A percentile compares a stretch with the other conserved stretches of the same genome.
Evolutionary conservation across 768 basidiomycete species (phyloP).

Genomic region (Pleurotus salmoneostramineus): DNA sequence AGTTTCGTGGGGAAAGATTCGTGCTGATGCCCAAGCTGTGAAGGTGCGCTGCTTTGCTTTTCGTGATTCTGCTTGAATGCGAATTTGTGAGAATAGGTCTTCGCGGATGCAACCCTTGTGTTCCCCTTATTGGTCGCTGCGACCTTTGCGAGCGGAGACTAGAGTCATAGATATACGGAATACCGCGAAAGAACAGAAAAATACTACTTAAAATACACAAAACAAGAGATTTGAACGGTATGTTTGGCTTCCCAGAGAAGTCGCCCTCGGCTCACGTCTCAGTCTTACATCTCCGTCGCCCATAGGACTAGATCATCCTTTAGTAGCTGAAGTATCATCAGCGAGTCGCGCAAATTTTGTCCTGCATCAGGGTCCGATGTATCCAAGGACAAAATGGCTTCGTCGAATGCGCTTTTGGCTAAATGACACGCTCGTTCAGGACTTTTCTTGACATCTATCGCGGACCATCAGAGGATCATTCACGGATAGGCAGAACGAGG

Average conservation of each 20-base stretch:
- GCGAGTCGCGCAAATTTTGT: slow-evolving; percentile 60
- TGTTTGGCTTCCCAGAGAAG: background rate
- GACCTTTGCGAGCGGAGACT: slow-evolving; percentile 68
- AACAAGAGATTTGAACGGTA: background rate
- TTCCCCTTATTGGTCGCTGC: slow-evolving; percentile 95
- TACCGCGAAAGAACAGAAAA: background rate
- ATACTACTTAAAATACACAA: background rate
- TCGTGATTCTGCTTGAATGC: background rate
- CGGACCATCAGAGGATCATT: background rate
- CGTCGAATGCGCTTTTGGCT: slow-evolving; percentile 91
- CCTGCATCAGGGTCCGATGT: slow-evolving; percentile 30
- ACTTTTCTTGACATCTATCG: slow-evolving; percentile 69
- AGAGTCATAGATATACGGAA: slow-evolving; percentile 7
- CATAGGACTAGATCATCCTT: slow-evolving; percentile 85
- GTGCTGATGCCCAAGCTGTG: slow-evolving; percentile 76
- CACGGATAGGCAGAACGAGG: background rate
- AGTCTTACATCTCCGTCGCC: slow-evolving; percentile 67
- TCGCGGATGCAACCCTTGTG: slow-evolving; percentile 94
- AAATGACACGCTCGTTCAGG: slow-evolving; percentile 86
- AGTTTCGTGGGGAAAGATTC: slow-evolving; percentile 97
- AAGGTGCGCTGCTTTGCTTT: slow-evolving; percentile 47
- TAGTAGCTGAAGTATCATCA: slow-evolving; percentile 80
- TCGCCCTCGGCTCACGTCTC: slow-evolving; percentile 16
- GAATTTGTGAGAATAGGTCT: slow-evolving; percentile 44
- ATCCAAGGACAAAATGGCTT: slow-evolving; percentile 70